Percentiles rank a stretch among this genome's conserved stretches.
phyloP scores from a whole-genome alignment of 805 yeast genomes.

The Wickerhamiella allomyrinae region DNA sequence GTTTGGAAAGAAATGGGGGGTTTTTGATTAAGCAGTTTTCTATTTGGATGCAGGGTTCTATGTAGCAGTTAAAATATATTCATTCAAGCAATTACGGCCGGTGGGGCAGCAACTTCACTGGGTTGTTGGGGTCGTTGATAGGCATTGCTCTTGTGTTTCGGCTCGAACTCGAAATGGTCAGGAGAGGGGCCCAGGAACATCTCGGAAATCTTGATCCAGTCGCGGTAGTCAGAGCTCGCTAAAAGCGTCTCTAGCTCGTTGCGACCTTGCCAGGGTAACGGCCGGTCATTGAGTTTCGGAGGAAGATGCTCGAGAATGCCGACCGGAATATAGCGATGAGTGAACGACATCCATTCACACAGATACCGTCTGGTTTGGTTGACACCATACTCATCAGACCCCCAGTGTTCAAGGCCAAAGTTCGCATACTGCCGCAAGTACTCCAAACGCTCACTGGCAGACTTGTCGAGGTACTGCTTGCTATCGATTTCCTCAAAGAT shows the following conservation, averaged over 20 bases:
- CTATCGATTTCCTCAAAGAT: slow-evolving; percentile 89
- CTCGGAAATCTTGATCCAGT: slow-evolving; percentile 93
- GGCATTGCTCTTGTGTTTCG: slow-evolving; percentile 91
- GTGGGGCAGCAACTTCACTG: neutral
- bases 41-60: neutral
- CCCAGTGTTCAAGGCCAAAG: slow-evolving; percentile 93
- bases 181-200: slow-evolving; percentile 85
- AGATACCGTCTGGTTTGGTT: slow-evolving; percentile 74
- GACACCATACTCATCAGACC: slow-evolving; percentile 89
- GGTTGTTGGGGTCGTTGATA: slow-evolving; percentile 24
- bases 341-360: slow-evolving; percentile 89
- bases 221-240: slow-evolving; percentile 72
- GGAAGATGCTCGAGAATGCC: slow-evolving; percentile 85
- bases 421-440: slow-evolving; percentile 54
- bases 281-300: slow-evolving; percentile 81
- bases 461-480: slow-evolving; percentile 77
- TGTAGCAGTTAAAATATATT: neutral
- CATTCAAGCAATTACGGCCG: neutral
- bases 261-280: slow-evolving; percentile 87
- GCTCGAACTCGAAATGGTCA: slow-evolving; percentile 60
- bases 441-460: slow-evolving; percentile 78
- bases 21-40: neutral
- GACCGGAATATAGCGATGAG: slow-evolving; percentile 87
- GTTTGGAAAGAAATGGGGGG: too few species aligned
- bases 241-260: slow-evolving; percentile 81